phyloP scores from a whole-genome alignment of 2,329 filamentous ascomycete genomes.

The Aspergillus tanneri region DNA sequence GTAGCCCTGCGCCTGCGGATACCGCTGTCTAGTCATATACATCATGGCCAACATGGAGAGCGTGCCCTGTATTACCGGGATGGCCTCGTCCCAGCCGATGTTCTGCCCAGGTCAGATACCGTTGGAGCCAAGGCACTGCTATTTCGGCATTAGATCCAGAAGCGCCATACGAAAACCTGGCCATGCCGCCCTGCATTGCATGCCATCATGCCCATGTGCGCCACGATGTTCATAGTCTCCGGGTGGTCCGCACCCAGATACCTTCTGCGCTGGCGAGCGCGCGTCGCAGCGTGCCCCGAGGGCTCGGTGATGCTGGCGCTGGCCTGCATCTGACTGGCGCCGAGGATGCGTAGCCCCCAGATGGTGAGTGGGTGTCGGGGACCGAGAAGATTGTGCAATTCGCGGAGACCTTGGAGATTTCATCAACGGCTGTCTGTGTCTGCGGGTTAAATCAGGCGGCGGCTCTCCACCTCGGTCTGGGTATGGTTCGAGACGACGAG shows the following conservation, averaged over 20 bases:
- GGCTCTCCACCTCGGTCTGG: conserved; percentile 8
- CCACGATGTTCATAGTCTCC: conserved; percentile 28
- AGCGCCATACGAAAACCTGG: neutral
- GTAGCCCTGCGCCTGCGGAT: conserved; percentile 27
- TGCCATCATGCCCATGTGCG: conserved; percentile 31
- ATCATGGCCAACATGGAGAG: conserved; percentile 26
- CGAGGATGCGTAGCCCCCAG: conserved; percentile 26
- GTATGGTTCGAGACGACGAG: conserved; percentile 24
- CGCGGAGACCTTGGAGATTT: conserved; percentile 19
- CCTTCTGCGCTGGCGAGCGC: conserved; percentile 29
- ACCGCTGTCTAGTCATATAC: conserved; percentile 23
- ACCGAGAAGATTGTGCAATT: conserved; percentile 23
- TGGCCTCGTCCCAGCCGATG: conserved; percentile 21
- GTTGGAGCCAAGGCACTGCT: conserved; percentile 29
- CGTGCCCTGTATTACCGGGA: conserved; percentile 23
- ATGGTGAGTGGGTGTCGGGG: conserved; percentile 25
- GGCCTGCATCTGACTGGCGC: conserved; percentile 20
- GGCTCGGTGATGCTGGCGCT: conserved; percentile 20
- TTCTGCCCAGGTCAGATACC: conserved; percentile 31
- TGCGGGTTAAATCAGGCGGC: conserved; percentile 14
- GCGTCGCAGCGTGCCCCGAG: conserved; percentile 31
- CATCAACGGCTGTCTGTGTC: conserved; percentile 19
- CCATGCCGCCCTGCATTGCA: conserved; percentile 16
- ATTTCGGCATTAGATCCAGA: conserved; percentile 11
- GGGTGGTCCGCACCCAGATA: conserved; percentile 26